Evolutionary conservation across 352 stramenopile species (phyloP).

Genomic region (Phytophthora chlamydospora): DNA sequence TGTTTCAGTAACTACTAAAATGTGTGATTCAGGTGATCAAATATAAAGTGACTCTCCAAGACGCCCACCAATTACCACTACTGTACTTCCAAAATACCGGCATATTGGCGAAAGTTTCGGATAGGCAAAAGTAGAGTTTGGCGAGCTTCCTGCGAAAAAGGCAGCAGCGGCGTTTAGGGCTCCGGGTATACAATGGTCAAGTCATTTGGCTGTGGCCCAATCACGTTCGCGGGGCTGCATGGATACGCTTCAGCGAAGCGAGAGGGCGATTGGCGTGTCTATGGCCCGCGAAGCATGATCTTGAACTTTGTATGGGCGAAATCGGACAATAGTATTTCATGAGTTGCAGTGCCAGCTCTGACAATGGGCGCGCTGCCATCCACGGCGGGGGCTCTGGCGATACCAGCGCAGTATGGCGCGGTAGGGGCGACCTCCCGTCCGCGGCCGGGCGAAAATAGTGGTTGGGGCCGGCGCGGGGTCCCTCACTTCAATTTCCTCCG

Average conservation of each 20-base stretch:
- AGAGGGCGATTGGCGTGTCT: constrained; percentile 25
- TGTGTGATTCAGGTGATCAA: too few species aligned
- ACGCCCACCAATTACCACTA: too few species aligned
- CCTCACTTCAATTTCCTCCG: constrained; percentile 38
- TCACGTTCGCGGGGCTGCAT: constrained; percentile 23
- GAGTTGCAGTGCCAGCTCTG: constrained; percentile 13
- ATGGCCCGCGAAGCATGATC: constrained; percentile 4
- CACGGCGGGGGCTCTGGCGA: not conserved
- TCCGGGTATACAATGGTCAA: not conserved
- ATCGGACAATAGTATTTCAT: constrained; percentile 24
- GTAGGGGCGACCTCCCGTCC: constrained; percentile 12
- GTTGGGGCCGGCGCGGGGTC: not conserved
- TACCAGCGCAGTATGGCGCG: not conserved
- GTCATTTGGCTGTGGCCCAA: constrained; percentile 4
- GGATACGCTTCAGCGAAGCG: constrained; percentile 21
- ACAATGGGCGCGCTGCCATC: constrained; percentile 16
- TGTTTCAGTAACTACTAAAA: too few species aligned
- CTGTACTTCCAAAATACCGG: too few species aligned
- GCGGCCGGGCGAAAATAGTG: constrained; percentile 15
- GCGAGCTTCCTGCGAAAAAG: not conserved
- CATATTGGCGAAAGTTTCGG: too few species aligned
- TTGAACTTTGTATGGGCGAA: constrained; percentile 13
- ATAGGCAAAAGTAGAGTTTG: too few species aligned
- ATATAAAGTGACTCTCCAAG: too few species aligned
- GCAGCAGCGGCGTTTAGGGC: constrained; percentile 9